phyloP scores from a whole-genome alignment of 2,329 filamentous ascomycete genomes.

The Apiospora rasikravindrae region DNA sequence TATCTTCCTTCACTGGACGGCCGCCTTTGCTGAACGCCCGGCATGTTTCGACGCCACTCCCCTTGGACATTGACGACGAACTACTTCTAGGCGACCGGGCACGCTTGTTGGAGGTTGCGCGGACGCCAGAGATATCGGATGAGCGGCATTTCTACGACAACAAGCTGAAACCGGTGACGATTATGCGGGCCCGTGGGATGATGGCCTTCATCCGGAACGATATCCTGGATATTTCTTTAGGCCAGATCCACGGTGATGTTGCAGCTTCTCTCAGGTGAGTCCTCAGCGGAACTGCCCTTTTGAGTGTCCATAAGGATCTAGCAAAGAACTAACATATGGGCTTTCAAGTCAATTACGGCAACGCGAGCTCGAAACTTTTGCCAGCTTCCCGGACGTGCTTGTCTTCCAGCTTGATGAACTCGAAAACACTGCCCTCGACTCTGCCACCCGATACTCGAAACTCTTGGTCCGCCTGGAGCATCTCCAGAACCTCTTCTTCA shows the following conservation, averaged over 20 bases:
- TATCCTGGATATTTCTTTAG: conserved; percentile 58
- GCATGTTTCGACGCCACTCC: conserved; percentile 58
- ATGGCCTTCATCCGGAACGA: conserved; percentile 58
- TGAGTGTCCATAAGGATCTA: no score
- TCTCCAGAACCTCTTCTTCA: conserved; percentile 59
- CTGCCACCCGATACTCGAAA: conserved; percentile 46
- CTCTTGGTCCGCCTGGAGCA: conserved; percentile 53
- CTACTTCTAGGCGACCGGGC: conserved; percentile 51
- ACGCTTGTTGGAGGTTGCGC: conserved; percentile 44
- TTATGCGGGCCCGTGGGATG: conserved; percentile 50
- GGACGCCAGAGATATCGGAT: not conserved
- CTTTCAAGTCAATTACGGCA: conserved; percentile 40
- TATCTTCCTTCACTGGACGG: conserved; percentile 57
- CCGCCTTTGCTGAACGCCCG: conserved; percentile 58
- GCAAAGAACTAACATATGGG: not conserved
- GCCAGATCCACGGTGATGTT: conserved; percentile 40
- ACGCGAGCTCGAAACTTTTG: conserved; percentile 35
- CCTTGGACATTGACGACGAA: conserved; percentile 58
- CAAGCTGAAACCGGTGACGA: conserved; percentile 48
- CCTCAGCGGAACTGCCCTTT: no score
- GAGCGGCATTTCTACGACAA: conserved; percentile 34
- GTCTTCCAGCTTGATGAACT: conserved; percentile 43
- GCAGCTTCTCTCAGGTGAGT: conserved; percentile 32
- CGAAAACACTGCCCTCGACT: conserved; percentile 34
- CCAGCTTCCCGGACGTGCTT: conserved; percentile 41